Evolutionary conservation across 805 yeast species (phyloP).

Genomic region (Geotrichum ghanense): DNA sequence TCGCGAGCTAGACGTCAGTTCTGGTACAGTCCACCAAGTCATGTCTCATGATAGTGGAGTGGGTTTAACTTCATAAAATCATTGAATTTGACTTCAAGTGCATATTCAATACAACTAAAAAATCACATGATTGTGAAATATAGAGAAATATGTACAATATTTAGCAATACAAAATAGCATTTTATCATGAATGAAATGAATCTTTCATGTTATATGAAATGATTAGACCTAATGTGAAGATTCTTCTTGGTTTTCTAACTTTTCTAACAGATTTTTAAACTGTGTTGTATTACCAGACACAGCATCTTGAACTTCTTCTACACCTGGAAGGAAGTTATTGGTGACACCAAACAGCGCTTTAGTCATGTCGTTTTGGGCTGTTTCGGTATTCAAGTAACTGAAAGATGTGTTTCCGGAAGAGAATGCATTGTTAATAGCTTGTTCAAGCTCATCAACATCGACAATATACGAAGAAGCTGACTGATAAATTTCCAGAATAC

Average conservation of each 20-base stretch:
- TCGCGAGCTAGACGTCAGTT: slow-evolving; percentile 23
- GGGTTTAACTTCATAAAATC: not conserved
- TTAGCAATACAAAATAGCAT: too few relatives aligned
- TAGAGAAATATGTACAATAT: too few relatives aligned
- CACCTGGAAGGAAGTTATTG: slow-evolving; percentile 18
- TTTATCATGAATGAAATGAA: too few relatives aligned
- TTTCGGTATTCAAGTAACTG: not conserved
- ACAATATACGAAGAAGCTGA: slow-evolving; percentile 58
- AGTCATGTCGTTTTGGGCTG: slow-evolving; percentile 7
- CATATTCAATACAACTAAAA: too few relatives aligned
- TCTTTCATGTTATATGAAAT: too few relatives aligned
- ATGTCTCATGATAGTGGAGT: slow-evolving; percentile 8
- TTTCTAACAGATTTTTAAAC: not conserved
- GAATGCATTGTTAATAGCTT: slow-evolving; percentile 48
- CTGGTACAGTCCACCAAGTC: slow-evolving; percentile 21
- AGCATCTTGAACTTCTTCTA: slow-evolving; percentile 20
- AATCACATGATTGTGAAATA: too few relatives aligned
- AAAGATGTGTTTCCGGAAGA: slow-evolving; percentile 1
- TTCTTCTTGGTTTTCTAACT: too few relatives aligned
- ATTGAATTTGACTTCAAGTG: not conserved
- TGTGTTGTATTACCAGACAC: slow-evolving; percentile 7
- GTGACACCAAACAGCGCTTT: slow-evolving; percentile 17
- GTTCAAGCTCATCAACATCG: slow-evolving; percentile 53
- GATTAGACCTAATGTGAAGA: too few relatives aligned
- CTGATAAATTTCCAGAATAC: slow-evolving; percentile 61